Base-by-base conservation (phyloP, 2,329 filamentous ascomycete genomes). In the Monosporascus sp. region DNA sequence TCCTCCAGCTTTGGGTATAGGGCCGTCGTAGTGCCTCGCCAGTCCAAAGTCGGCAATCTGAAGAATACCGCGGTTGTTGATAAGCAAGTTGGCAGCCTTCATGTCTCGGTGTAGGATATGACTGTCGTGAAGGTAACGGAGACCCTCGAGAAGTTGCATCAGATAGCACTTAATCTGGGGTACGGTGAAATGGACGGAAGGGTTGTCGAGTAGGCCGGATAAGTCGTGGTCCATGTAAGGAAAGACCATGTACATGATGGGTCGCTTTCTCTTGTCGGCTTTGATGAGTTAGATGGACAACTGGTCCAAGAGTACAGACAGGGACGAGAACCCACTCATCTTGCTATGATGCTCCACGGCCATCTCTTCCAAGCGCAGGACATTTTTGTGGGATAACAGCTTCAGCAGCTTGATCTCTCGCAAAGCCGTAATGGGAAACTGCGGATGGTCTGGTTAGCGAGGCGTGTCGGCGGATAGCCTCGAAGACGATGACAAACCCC, bases 211-310 rank as follows among this genome's bases (percentile, higher is more conserved):
- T 31, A 99, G 83, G 45, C 94, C 94, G 8, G 93, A 96, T n/a
- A 99, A 81, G 72, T 99, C 94, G 73, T 99, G 94, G 64, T 97
- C 92, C 91, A 97, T 97, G 71, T 99, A 99, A 7, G 93, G 94
- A 45, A 87, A 97, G 50, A 96, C 93, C 94, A 99, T 99, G 74
- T 97, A 97, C 78, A 99, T 91, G 62, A 92, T 92, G 3, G 87
- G 86, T 55, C 87, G 84, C 71, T 89, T 91, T 61, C 87, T 82
- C 71, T 90, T 89, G 68, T 93, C 88, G 63, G 82, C 84, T 86
- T 64, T 52, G 51, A 44, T 17, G 73, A 55, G 57, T 66, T 50
- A 63, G 56, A 52, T 50, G 56, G 27, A 48, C 49, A 48, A 40
- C 51, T 43, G 37, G 27, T 7, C 16, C 17, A 16, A 20, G 49